Percentiles rank a stretch among this genome's conserved stretches.
Conservation (phyloP, 257 asterid species). For the Oldenlandia corymbosa region DNA sequence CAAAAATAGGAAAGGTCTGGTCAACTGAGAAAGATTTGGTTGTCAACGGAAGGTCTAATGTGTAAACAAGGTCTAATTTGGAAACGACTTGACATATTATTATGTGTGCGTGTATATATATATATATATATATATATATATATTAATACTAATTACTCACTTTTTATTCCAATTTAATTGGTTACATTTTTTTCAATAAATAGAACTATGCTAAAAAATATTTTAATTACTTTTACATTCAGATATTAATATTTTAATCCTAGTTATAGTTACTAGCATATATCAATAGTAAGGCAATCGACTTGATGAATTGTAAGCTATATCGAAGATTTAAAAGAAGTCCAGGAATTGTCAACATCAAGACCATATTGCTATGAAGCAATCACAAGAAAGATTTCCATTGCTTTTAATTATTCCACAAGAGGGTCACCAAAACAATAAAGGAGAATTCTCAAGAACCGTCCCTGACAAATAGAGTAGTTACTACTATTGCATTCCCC, state of each 20-base stretch:
- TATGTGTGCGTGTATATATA: too few species aligned
- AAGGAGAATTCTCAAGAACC: neutral
- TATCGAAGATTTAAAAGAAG: neutral
- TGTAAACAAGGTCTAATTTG: neutral
- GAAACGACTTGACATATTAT: neutral
- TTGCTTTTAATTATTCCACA: neutral
- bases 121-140: too few species aligned
- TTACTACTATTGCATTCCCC: too few species aligned
- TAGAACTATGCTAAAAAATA: neutral
- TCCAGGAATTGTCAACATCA: neutral
- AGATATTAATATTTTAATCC: too few species aligned
- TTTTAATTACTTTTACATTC: too few species aligned
- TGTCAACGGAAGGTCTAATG: too few species aligned
- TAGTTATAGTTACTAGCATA: too few species aligned
- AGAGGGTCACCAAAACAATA: neutral
- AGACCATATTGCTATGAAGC: neutral
- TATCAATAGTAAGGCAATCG: neutral
- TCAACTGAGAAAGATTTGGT: neutral
- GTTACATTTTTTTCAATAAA: too few species aligned
- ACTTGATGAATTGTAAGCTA: neutral
- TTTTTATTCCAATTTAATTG: too few species aligned
- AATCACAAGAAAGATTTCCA: neutral
- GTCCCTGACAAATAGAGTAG: too few species aligned
- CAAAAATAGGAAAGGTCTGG: too few species aligned
- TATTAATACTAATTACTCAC: too few species aligned